Percentiles rank a stretch among this genome's conserved stretches.
Conservation (phyloP, 768 basidiomycete genomes). For the Lentinula guzmanii region DNA sequence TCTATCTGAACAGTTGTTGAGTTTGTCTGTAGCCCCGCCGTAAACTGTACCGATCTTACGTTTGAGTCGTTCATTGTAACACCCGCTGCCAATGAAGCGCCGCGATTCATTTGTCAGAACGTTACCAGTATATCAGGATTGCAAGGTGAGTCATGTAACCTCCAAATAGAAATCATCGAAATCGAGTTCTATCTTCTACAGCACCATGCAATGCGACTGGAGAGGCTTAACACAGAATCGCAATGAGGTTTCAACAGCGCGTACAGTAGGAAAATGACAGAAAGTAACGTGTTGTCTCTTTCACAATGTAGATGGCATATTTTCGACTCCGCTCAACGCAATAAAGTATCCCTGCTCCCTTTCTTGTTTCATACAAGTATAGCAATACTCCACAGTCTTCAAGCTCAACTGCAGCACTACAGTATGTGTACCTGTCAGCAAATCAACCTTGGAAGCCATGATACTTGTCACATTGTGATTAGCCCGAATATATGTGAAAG, state of each 20-base stretch:
- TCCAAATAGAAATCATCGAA: neutral
- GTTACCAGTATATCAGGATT: conserved; percentile 29
- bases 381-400: no score
- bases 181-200: neutral
- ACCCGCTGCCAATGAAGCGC: conserved; percentile 27
- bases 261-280: no score
- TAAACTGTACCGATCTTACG: conserved; percentile 36
- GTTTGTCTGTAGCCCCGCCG: conserved; percentile 44
- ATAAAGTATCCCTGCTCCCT: no score
- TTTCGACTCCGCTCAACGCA: no score
- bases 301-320: no score
- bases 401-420: no score
- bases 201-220: conserved; percentile 3
- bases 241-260: no score
- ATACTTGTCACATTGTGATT: no score
- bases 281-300: neutral
- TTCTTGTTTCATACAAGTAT: no score
- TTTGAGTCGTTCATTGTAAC: conserved; percentile 35
- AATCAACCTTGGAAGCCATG: no score
- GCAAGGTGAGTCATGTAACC: conserved; percentile 1
- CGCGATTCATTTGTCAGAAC: conserved; percentile 41
- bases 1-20: conserved; percentile 32
- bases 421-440: no score
- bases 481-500: no score
- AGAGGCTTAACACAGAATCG: neutral